Evolutionary conservation across 495 filamentous ascomycete species (phyloP), one percentile per base, ranked within the genome.

Genomic region (Staphylotrichum tortipilum): DNA sequence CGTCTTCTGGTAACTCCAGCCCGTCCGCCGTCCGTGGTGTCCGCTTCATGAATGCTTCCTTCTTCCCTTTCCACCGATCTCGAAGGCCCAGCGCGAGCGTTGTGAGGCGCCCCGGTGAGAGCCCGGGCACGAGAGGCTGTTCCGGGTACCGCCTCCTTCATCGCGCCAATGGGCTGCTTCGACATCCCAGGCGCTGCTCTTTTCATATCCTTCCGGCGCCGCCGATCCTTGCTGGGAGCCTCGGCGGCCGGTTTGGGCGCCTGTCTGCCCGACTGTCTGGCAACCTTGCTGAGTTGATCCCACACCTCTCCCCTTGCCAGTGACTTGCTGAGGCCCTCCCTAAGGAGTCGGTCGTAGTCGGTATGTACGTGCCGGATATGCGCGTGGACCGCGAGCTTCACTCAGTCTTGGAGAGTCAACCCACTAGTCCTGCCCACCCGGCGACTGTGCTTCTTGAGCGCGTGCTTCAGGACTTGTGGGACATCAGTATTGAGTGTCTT

Each of bases 301-400:
- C 12, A 28, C 14, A 64, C 52, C 19, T 37, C 12, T 19, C 3
- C 14, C 47, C 67, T 50, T 12, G 67, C 66, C 2, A 29, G 21
- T 17, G 52, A 29, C 40, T 50, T 54, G 0, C 29, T 14, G 5
- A 39, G 19, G 0, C 61, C 60, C 1, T 26, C 22, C 8, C 34
- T 50, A 15, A 71, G 44, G 21, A 66, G 29, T 28, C 29, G 12
- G 3, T 72, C 66, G 21, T 74, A 74, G 1, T 60, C 30, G 4
- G 69, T 74, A 23, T 71, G 60, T 3, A 41, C 15, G 37, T 72
- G 69, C 12, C 71, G 56, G 18, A 70, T 65, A 29, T 74, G 59
- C 3, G 71, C 66, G 3, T 56, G 51, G 12, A 66, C 64, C 10
- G 66, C 69, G 7, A 71, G 51, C 36, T 30, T 50, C 7, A 61